phyloP scores from a whole-genome alignment of 106 monocot species.

The Posidonia australis region DNA sequence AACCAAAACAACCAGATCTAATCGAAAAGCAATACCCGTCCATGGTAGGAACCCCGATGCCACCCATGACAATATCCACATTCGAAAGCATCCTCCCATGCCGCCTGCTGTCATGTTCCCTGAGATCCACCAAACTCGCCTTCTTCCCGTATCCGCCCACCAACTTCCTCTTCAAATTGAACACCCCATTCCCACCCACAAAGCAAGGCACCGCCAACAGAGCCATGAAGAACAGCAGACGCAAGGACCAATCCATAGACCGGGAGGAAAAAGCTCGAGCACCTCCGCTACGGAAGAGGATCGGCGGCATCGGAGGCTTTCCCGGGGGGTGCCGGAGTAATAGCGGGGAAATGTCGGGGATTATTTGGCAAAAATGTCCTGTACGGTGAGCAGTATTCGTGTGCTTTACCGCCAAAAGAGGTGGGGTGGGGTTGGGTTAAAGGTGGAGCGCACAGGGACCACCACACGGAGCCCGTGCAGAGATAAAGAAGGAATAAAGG shows the following conservation, averaged over 20 bases:
- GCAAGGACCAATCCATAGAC: neutral
- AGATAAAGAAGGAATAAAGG: too few relatives aligned
- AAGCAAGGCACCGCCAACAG: neutral
- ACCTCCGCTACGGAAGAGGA: too few relatives aligned
- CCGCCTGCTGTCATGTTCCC: conserved; percentile 52
- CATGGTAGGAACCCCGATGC: conserved; percentile 45
- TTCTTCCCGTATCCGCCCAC: neutral
- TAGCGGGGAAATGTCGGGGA: too few relatives aligned
- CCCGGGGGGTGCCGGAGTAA: too few relatives aligned
- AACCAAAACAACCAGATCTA: neutral
- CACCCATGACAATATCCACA: conserved; percentile 60
- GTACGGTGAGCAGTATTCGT: too few relatives aligned
- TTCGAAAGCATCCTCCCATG: conserved; percentile 42
- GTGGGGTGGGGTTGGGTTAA: too few relatives aligned
- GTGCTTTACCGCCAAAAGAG: too few relatives aligned
- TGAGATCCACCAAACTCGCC: conserved; percentile 28
- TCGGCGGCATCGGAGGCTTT: too few relatives aligned
- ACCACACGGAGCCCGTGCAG: too few relatives aligned
- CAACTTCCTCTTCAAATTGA: conserved; percentile 50
- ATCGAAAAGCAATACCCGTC: conserved; percentile 39
- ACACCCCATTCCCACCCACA: conserved; percentile 26
- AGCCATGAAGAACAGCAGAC: neutral
- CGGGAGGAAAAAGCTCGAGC: too few relatives aligned
- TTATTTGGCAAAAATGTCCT: too few relatives aligned
- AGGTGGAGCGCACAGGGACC: too few relatives aligned